Conservation (phyloP, 1,139 yeast species). For the Geotrichum phurueaensis region DNA sequence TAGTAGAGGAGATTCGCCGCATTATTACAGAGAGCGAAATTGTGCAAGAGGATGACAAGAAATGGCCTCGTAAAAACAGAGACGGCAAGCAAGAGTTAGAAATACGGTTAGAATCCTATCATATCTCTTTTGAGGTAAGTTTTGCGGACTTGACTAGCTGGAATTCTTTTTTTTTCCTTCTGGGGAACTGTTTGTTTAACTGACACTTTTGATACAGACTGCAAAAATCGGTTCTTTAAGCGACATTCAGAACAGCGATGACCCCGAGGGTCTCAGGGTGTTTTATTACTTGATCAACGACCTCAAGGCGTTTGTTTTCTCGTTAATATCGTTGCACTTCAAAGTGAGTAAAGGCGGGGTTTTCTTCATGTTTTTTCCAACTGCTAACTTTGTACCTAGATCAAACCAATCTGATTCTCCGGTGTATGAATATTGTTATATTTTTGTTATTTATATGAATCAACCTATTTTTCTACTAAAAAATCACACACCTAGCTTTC, state of each 20-base stretch:
- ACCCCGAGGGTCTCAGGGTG: conserved; percentile 42
- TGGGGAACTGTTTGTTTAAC: background rate
- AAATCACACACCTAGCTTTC: background rate
- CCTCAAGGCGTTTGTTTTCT: conserved; percentile 41
- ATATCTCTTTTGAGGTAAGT: conserved; percentile 36
- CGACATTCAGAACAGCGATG: conserved; percentile 39
- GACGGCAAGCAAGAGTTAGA: conserved; percentile 46
- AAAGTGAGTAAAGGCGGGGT: conserved; percentile 29
- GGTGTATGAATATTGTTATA: background rate
- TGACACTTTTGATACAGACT: conserved; percentile 26
- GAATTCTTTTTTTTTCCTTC: background rate
- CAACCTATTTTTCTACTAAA: background rate
- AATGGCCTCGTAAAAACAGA: conserved; percentile 41
- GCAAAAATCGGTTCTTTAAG: conserved; percentile 40
- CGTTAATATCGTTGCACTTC: conserved; percentile 42
- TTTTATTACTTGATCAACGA: conserved; percentile 44
- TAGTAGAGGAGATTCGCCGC: conserved; percentile 35
- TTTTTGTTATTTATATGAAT: background rate
- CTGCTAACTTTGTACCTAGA: conserved; percentile 8
- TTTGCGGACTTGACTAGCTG: background rate
- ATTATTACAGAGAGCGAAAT: conserved; percentile 41
- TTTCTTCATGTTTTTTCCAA: background rate
- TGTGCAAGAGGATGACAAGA: conserved; percentile 38
- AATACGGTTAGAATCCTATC: conserved; percentile 38
- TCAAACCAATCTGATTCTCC: conserved; percentile 18